A percentile compares a stretch with the other conserved stretches of the same genome.
Evolutionary conservation across 1,139 yeast genomes (phyloP).

Genomic region (Suhomyces chickasaworum): DNA sequence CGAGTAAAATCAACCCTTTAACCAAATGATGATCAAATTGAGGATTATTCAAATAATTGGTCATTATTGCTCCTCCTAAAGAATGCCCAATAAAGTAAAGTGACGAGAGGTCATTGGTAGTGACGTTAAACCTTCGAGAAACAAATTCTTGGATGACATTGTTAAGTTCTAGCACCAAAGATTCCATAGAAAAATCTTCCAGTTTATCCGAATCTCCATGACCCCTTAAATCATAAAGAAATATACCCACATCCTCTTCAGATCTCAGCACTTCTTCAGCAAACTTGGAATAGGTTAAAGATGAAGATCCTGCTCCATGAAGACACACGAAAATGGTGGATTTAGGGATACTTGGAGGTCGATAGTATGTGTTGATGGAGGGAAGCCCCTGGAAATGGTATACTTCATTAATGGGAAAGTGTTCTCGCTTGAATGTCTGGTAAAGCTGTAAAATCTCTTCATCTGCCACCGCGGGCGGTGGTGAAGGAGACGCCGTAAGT

Average conservation of each 20-base stretch:
- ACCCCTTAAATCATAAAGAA: conserved; percentile 79
- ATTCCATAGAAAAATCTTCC: conserved; percentile 49
- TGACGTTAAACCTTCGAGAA: conserved; percentile 17
- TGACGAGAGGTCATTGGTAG: conserved; percentile 15
- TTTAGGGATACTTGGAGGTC: conserved; percentile 46
- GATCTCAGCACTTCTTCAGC: conserved; percentile 28
- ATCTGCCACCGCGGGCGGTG: conserved; percentile 1
- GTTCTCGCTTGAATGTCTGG: conserved; percentile 8
- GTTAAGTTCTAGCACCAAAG: conserved; percentile 59
- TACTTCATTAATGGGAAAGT: conserved; percentile 12
- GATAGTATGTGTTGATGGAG: conserved; percentile 57
- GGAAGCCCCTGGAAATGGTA: conserved; percentile 9
- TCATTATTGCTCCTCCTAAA: conserved; percentile 83
- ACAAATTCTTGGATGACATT: conserved; percentile 47
- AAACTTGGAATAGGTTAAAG: conserved; percentile 69
- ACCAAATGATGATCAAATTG: conserved; percentile 27
- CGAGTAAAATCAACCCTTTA: conserved; percentile 75
- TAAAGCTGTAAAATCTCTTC: conserved; percentile 4
- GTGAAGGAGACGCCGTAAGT: background rate
- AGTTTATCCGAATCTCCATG: conserved; percentile 57
- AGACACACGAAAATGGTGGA: conserved; percentile 71
- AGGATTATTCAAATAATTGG: conserved; percentile 39
- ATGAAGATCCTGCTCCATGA: conserved; percentile 96
- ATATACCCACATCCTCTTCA: conserved; percentile 51
- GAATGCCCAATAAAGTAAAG: conserved; percentile 81